phyloP scores from a whole-genome alignment of 306 rosid genomes.

The Lagenaria siceraria region DNA sequence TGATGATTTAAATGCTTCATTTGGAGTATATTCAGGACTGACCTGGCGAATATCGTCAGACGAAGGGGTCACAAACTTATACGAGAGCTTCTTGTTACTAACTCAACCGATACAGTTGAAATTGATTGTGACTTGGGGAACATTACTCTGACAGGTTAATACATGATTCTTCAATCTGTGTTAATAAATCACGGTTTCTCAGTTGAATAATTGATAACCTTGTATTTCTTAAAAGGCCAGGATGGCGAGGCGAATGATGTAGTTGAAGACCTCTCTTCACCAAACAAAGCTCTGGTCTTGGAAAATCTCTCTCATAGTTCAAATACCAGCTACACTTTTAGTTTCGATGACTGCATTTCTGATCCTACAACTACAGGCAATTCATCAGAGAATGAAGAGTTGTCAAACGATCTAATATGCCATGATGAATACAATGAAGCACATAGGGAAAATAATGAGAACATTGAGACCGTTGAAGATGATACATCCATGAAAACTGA shows the following conservation, averaged over 20 bases:
- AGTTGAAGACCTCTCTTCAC: slow-evolving; percentile 16
- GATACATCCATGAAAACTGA: slow-evolving; percentile 11
- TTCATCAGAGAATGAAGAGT: slow-evolving; percentile 14
- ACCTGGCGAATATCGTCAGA: slow-evolving; percentile 82
- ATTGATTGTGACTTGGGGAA: slow-evolving; percentile 15
- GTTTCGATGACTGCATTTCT: slow-evolving; percentile 1
- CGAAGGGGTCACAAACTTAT: slow-evolving; percentile 77
- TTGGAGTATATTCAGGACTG: slow-evolving; percentile 33
- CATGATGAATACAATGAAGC: slow-evolving; percentile 10
- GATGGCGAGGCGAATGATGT: slow-evolving; percentile 22
- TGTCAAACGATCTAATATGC: slow-evolving; percentile 16
- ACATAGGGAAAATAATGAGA: slow-evolving; percentile 11
- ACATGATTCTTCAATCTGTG: slow-evolving; percentile 11
- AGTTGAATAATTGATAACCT: slow-evolving; percentile 28
- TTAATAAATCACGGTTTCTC: background rate
- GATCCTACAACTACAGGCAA: background rate
- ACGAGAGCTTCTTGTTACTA: slow-evolving; percentile 45
- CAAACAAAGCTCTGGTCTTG: slow-evolving; percentile 15
- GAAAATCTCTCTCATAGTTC: slow-evolving; percentile 24
- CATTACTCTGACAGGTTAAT: slow-evolving; percentile 35
- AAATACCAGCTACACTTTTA: slow-evolving; percentile 7
- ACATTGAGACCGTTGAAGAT: slow-evolving; percentile 1
- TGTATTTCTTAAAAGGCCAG: slow-evolving; percentile 57
- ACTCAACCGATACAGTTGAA: slow-evolving; percentile 10
- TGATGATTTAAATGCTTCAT: background rate